These are phyloP conservation scores for Colletotrichum sp. DNA, from an alignment of 2,329 filamentous ascomycete genomes.

Conservation along the genomic window DNA sequence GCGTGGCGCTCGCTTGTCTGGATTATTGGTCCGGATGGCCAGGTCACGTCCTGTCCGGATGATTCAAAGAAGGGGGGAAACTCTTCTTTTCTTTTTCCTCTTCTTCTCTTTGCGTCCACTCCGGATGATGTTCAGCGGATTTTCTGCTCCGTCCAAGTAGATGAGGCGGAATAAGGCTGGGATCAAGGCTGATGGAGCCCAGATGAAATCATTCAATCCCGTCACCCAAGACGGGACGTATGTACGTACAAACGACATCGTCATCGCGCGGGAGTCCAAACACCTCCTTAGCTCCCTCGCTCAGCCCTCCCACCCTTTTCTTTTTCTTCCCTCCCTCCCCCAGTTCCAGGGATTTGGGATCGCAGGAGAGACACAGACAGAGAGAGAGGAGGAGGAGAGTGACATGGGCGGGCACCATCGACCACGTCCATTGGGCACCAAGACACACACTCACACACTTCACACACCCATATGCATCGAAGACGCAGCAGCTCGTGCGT, in stretches of 20 bases:
- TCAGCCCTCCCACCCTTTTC: not conserved
- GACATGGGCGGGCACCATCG: not conserved
- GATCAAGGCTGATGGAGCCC: not conserved
- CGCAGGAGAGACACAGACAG: not conserved
- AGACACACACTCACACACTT: not conserved
- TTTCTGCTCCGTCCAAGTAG: not conserved
- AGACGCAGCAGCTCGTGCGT: not conserved
- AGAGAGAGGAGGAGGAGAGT: not conserved
- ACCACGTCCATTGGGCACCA: not conserved
- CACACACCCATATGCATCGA: not conserved
- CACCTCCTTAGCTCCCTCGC: not conserved
- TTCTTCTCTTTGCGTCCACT: not conserved
- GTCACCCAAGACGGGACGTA: not conserved
- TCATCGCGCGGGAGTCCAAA: not conserved
- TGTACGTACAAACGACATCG: not conserved
- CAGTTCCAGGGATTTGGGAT: not conserved
- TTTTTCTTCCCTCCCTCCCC: not conserved
- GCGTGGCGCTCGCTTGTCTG: constrained; percentile 9
- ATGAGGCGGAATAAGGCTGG: not conserved
- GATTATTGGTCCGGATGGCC: not conserved
- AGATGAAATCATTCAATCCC: not conserved
- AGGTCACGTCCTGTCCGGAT: not conserved
- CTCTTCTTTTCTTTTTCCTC: not conserved
- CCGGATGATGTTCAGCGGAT: not conserved
- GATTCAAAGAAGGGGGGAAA: not conserved